These are phyloP conservation scores for Lachnellula arida DNA, from an alignment of 2,329 filamentous ascomycete genomes.

Conservation along the genomic window DNA sequence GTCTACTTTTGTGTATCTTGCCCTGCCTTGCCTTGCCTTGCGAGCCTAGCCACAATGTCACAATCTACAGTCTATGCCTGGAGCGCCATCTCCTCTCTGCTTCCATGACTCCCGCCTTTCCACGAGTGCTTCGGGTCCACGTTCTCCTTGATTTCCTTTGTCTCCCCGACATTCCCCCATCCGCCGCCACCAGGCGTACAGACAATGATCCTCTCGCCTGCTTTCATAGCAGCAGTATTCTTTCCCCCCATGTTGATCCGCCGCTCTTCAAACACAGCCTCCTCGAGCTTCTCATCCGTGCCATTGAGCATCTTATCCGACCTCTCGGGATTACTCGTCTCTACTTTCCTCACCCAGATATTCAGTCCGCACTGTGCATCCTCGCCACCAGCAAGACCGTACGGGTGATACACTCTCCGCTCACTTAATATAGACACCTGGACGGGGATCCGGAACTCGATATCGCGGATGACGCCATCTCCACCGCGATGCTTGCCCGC, in stretches of 20 bases:
- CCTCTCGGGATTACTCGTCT: slow-evolving; percentile 48
- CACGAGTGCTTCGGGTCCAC: slow-evolving; percentile 57
- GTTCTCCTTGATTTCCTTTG: slow-evolving; percentile 45
- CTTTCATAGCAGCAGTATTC: slow-evolving; percentile 72
- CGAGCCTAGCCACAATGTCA: background rate
- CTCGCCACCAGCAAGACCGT: slow-evolving; percentile 77
- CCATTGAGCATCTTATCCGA: slow-evolving; percentile 35
- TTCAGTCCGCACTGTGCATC: slow-evolving; percentile 78
- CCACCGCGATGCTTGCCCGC: slow-evolving; percentile 64
- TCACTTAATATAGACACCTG: slow-evolving; percentile 78
- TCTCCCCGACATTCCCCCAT: slow-evolving; percentile 60
- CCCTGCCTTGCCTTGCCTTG: background rate
- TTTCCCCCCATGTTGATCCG: slow-evolving; percentile 72
- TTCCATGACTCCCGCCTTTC: slow-evolving; percentile 55
- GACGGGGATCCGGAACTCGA: slow-evolving; percentile 74
- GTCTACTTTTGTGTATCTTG: background rate
- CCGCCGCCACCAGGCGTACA: slow-evolving; percentile 75
- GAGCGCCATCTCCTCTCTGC: slow-evolving; percentile 53
- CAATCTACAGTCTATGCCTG: slow-evolving; percentile 40
- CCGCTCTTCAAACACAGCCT: slow-evolving; percentile 49
- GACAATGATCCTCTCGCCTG: slow-evolving; percentile 73
- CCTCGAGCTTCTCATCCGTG: slow-evolving; percentile 27
- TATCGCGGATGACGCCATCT: slow-evolving; percentile 71
- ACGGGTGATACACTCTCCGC: slow-evolving; percentile 70
- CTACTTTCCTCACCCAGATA: slow-evolving; percentile 75